phyloP scores from a whole-genome alignment of 2,329 filamentous ascomycete genomes.

The Stenocarpella maydis region DNA sequence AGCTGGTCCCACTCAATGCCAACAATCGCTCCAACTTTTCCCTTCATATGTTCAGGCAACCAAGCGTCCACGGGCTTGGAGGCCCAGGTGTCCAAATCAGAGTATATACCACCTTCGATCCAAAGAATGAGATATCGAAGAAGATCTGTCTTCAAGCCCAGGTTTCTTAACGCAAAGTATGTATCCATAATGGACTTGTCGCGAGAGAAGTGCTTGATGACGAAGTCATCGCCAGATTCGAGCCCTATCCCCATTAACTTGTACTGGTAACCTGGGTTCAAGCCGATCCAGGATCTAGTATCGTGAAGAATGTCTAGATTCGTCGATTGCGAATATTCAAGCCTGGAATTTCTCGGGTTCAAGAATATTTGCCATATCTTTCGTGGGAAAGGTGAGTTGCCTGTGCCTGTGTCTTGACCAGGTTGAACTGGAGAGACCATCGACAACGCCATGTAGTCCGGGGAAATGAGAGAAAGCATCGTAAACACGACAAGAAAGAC shows the following conservation, averaged over 20 bases:
- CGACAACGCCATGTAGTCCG: background rate
- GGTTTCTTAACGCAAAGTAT: constrained; percentile 40
- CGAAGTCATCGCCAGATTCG: constrained; percentile 41
- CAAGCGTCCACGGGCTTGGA: constrained; percentile 55
- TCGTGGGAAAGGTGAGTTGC: constrained; percentile 33
- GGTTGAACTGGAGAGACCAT: background rate
- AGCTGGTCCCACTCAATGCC: constrained; percentile 46
- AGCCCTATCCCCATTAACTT: constrained; percentile 39
- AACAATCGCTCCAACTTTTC: constrained; percentile 40
- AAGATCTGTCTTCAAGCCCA: constrained; percentile 44
- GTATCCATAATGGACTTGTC: constrained; percentile 36
- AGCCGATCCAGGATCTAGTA: constrained; percentile 40
- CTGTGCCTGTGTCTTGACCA: background rate
- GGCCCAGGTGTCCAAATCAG: constrained; percentile 67
- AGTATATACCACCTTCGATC: constrained; percentile 55
- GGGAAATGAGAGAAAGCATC: background rate
- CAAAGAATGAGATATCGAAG: constrained; percentile 42
- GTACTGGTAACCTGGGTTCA: constrained; percentile 41
- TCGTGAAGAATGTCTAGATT: constrained; percentile 37
- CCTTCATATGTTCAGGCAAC: constrained; percentile 38
- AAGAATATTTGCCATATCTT: constrained; percentile 44
- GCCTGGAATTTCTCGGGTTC: constrained; percentile 24
- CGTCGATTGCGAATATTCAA: background rate
- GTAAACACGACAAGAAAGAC: background rate
- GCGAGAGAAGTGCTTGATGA: constrained; percentile 38